Conservation (phyloP, 2,329 filamentous ascomycete species). For the Colletotrichum ledebouriae region DNA sequence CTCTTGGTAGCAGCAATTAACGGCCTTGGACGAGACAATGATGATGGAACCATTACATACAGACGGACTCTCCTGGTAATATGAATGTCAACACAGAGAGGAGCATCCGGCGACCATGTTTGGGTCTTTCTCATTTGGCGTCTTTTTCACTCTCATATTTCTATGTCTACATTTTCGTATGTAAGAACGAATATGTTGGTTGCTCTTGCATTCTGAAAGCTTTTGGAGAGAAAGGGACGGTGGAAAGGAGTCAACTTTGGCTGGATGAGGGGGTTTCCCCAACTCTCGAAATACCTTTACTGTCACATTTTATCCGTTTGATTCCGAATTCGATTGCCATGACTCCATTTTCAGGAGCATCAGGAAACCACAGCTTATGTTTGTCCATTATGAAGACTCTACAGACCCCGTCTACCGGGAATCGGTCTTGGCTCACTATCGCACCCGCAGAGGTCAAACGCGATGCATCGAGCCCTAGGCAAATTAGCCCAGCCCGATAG, state of each 20-base stretch:
- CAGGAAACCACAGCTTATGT: no score
- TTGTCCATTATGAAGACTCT: not conserved
- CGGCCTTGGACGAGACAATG: slow-evolving; percentile 38
- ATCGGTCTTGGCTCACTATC: no score
- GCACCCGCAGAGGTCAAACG: no score
- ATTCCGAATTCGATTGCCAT: not conserved
- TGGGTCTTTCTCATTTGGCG: slow-evolving; percentile 24
- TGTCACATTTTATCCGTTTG: slow-evolving; percentile 1
- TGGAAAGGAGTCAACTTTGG: slow-evolving; percentile 13
- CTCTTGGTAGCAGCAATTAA: slow-evolving; percentile 18
- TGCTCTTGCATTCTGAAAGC: not conserved
- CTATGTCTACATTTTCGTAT: not conserved
- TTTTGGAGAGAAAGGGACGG: slow-evolving; percentile 8
- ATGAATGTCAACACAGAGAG: slow-evolving; percentile 10
- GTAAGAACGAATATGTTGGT: not conserved
- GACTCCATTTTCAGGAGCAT: not conserved
- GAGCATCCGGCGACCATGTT: slow-evolving; percentile 8
- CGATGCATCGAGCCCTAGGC: no score
- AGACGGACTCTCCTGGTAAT: slow-evolving; percentile 28
- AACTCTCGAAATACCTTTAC: slow-evolving; percentile 25
- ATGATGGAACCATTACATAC: slow-evolving; percentile 31
- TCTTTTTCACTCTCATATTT: slow-evolving; percentile 9
- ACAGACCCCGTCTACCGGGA: not conserved
- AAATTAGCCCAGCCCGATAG: no score
- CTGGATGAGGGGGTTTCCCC: not conserved